Conservation (phyloP, 2,329 filamentous ascomycete genomes). For the Aspergillus fumigatiaffinis region DNA sequence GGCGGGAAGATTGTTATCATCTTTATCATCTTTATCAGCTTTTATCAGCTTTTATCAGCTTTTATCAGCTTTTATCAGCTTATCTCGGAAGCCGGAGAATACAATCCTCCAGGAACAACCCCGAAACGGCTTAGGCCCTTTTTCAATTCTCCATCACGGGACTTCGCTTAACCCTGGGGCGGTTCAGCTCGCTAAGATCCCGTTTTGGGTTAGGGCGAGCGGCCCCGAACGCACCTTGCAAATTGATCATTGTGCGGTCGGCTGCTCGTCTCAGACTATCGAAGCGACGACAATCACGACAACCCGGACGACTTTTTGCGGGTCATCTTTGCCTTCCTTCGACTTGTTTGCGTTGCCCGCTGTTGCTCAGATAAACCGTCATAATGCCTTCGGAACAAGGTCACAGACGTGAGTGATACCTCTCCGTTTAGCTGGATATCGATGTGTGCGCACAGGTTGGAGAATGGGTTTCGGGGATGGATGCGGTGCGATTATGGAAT, state of each 20-base stretch:
- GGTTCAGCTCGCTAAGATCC: constrained; percentile 33
- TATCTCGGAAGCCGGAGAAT: constrained; percentile 13
- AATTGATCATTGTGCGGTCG: constrained; percentile 35
- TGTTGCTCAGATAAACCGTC: constrained; percentile 49
- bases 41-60: not conserved
- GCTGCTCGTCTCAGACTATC: constrained; percentile 24
- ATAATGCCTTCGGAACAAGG: constrained; percentile 86
- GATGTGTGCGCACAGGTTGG: constrained; percentile 9
- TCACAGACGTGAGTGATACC: constrained; percentile 73
- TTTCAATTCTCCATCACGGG: constrained; percentile 24
- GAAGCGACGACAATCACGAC: constrained; percentile 43
- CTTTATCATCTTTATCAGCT: too few species aligned
- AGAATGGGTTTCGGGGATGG: constrained; percentile 10
- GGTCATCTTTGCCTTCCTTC: constrained; percentile 40
- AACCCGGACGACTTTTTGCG: constrained; percentile 40
- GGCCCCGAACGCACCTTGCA: constrained; percentile 35
- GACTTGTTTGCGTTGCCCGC: constrained; percentile 40
- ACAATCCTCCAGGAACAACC: constrained; percentile 2
- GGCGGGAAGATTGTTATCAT: not conserved
- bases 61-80: not conserved
- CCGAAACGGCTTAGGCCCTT: constrained; percentile 13
- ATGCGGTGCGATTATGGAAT: constrained; percentile 1
- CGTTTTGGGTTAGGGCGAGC: constrained; percentile 33
- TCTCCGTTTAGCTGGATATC: constrained; percentile 13
- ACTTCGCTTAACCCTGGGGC: constrained; percentile 32